Conservation (phyloP, 805 yeast species). For the Starmera quercuum region DNA sequence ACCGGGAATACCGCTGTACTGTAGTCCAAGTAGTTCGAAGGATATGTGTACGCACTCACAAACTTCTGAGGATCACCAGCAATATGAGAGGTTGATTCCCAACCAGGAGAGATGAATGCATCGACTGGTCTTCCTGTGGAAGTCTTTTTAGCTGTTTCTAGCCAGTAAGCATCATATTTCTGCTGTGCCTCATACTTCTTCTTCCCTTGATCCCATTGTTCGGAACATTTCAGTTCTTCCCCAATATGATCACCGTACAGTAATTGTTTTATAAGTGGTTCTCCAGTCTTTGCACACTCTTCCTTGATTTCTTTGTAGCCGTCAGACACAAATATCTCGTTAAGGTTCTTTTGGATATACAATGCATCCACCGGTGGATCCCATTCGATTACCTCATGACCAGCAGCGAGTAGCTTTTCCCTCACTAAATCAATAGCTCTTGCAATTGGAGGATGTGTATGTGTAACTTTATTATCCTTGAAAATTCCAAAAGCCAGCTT, state of each 20-base stretch:
- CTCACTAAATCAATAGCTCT: slow-evolving; percentile 34
- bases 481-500: slow-evolving; percentile 20
- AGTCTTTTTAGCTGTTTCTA: slow-evolving; percentile 20
- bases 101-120: slow-evolving; percentile 34
- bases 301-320: slow-evolving; percentile 1
- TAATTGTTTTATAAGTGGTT: not conserved
- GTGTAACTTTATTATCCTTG: not conserved
- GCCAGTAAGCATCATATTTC: slow-evolving; percentile 26
- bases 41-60: slow-evolving; percentile 31
- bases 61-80: slow-evolving; percentile 7
- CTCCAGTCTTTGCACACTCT: slow-evolving; percentile 1
- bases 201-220: slow-evolving; percentile 28
- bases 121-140: slow-evolving; percentile 29
- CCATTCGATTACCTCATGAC: slow-evolving; percentile 47
- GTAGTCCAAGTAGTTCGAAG: slow-evolving; percentile 28
- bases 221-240: slow-evolving; percentile 5
- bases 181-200: slow-evolving; percentile 24
- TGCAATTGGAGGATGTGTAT: slow-evolving; percentile 42
- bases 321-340: slow-evolving; percentile 2
- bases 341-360: slow-evolving; percentile 31
- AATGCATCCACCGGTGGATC: slow-evolving; percentile 24
- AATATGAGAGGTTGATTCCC: slow-evolving; percentile 27
- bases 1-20: slow-evolving; percentile 32
- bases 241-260: not conserved
- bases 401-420: slow-evolving; percentile 28